Evolutionary conservation across 306 rosid genomes (phyloP).

Genomic region (Rubus idaeus): DNA sequence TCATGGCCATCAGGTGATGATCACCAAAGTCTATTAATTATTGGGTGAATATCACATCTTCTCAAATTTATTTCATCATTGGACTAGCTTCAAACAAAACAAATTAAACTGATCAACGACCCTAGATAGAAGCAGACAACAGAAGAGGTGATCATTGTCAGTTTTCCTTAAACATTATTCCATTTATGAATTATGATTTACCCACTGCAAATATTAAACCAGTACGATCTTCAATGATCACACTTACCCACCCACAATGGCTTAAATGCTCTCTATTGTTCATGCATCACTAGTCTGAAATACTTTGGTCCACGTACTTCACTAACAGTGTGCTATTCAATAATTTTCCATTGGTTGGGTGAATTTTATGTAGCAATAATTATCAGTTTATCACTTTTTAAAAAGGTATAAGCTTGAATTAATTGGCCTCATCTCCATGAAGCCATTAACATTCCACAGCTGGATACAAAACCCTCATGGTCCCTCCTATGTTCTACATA

Average conservation of each 20-base stretch:
- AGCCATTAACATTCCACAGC: not conserved
- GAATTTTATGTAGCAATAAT: not conserved
- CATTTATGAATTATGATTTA: not conserved
- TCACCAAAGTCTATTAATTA: no score
- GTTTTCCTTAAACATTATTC: not conserved
- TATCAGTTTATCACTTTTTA: not conserved
- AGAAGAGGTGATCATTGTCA: no score
- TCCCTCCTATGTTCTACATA: not conserved
- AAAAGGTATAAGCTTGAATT: not conserved
- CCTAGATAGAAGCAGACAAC: no score
- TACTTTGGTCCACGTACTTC: not conserved
- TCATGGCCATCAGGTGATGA: no score
- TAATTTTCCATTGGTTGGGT: not conserved
- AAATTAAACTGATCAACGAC: no score
- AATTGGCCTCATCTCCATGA: not conserved
- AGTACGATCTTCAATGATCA: not conserved
- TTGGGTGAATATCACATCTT: no score
- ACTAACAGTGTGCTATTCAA: not conserved
- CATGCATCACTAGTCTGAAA: not conserved
- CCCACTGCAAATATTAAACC: not conserved
- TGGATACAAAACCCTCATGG: not conserved
- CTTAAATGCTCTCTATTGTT: slow-evolving; percentile 6
- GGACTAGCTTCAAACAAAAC: no score
- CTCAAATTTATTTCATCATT: no score
- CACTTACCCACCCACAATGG: not conserved